Conservation (phyloP, 2,329 filamentous ascomycete species). For the Xylariaceae sp. region DNA sequence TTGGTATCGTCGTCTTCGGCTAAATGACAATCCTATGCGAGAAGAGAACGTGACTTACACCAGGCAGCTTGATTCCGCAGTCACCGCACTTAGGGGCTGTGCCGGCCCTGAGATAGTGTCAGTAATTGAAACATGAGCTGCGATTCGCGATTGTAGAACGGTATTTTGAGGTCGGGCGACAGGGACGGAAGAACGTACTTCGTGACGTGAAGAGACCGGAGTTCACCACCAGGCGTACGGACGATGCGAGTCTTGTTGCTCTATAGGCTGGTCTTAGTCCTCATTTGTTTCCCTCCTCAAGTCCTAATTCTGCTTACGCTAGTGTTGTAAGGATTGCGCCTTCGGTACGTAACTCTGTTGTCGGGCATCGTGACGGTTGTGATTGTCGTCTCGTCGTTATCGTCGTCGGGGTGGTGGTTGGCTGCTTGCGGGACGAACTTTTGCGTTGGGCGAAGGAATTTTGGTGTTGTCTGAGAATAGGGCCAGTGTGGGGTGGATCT, state of each 20-base stretch:
- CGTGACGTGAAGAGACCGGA: conserved; percentile 98
- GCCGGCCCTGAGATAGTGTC: conserved; percentile 51
- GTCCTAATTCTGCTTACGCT: conserved; percentile 7
- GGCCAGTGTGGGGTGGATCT: conserved; percentile 29
- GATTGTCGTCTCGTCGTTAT: conserved; percentile 13
- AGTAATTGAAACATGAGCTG: not conserved
- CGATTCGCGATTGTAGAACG: not conserved
- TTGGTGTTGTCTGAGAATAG: conserved; percentile 30
- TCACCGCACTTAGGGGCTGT: conserved; percentile 99
- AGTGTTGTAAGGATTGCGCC: conserved; percentile 23
- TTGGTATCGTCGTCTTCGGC: not conserved
- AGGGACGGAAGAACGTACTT: conserved; percentile 49
- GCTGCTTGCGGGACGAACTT: conserved; percentile 30
- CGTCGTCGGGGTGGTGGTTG: conserved; percentile 27
- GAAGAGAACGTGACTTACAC: conserved; percentile 64
- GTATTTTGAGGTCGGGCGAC: not conserved
- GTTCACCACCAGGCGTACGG: conserved; percentile 94
- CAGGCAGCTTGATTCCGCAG: conserved; percentile 95
- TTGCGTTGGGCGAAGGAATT: conserved; percentile 28
- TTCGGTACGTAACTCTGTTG: conserved; percentile 57
- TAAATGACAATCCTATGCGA: not conserved
- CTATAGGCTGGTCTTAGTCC: conserved; percentile 50
- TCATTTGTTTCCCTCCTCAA: not conserved
- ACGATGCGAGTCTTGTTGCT: conserved; percentile 95
- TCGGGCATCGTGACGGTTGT: conserved; percentile 51